Percentiles rank a stretch among this genome's conserved stretches.
These are phyloP conservation scores for Avena atlantica DNA, from an alignment of 176 grass and related monocot genomes.

Conservation along the genomic window DNA sequence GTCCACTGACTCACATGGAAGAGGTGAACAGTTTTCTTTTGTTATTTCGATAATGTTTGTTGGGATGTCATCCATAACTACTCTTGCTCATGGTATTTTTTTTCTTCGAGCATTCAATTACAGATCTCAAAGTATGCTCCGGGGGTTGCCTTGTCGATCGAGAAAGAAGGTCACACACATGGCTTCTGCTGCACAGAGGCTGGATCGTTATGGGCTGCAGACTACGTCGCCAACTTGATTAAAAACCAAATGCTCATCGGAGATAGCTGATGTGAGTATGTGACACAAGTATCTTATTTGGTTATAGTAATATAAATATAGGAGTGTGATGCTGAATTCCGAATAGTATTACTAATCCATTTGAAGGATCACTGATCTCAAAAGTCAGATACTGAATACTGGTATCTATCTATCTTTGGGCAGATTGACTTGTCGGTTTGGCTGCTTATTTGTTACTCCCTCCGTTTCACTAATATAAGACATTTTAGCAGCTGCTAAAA, in stretches of 20 bases:
- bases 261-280: neutral
- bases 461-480: no score
- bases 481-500: no score
- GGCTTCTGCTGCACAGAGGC: conserved; percentile 75
- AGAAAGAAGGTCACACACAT: conserved; percentile 85
- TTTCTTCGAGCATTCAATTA: neutral
- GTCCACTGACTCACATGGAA: conserved; percentile 78
- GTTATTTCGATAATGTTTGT: neutral
- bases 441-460: neutral
- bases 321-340: neutral
- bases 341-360: neutral
- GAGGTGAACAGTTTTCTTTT: conserved; percentile 60
- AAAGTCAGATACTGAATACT: neutral
- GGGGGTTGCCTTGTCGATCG: conserved; percentile 55
- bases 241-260: conserved; percentile 41
- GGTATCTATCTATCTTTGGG: neutral
- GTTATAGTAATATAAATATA: neutral
- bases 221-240: conserved; percentile 51
- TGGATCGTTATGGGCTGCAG: conserved; percentile 76
- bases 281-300: neutral
- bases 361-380: neutral
- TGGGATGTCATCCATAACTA: neutral
- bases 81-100: neutral
- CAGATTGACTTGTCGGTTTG: neutral
- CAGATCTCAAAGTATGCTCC: conserved; percentile 64